Evolutionary conservation across 352 stramenopile genomes (phyloP), one percentile per base, ranked within the genome.

Genomic region (Globisporangium paroecandrum): DNA sequence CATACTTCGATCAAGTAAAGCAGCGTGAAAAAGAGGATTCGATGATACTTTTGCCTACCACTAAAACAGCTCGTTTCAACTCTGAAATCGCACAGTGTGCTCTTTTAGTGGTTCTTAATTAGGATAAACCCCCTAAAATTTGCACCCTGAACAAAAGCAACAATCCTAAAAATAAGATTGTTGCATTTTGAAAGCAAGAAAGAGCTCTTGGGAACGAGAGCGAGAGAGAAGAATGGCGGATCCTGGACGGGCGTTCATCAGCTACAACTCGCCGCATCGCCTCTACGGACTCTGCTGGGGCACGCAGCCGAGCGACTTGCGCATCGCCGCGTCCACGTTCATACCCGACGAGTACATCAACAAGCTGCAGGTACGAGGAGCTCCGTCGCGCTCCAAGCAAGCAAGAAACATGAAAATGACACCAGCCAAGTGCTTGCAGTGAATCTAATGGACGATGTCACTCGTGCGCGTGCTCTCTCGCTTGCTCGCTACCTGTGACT

Each of bases 341-440:
- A 94, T 94, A 58, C 72, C 81, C 3, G 86, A 86, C 59, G 86
- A 94, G 70, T 96, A 96, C 73, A 79, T 86, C 61, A 96, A 96
- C 77, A 94, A 94, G 58, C 82, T 96, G n/a, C 81, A 94, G 82
- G 85, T 96, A 61, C 65, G 71, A 51, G 29, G 18, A n/a, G 24
- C 6, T 22, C 8, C 36, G 12, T 22, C 4, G 20, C 25, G 27
- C 12, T 20, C 12, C 38, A 36, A 36, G 32, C 32, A 46, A 46
- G 4, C 38, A 46, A 46, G 38, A 46, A 18, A 13, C 38, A 29
- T 6, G 8, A 7, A 60, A 10, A 18, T 20, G 55, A 10, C 27
- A 10, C 1, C 5, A 41, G 32, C 10, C 32, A 36, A 36, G 41
- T n/a, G 41, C 15, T 49, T 10, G 43, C 18, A 22, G 43, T 22